Conservation (phyloP, 2,329 filamentous ascomycete genomes). For the Aspergillus terreus region DNA sequence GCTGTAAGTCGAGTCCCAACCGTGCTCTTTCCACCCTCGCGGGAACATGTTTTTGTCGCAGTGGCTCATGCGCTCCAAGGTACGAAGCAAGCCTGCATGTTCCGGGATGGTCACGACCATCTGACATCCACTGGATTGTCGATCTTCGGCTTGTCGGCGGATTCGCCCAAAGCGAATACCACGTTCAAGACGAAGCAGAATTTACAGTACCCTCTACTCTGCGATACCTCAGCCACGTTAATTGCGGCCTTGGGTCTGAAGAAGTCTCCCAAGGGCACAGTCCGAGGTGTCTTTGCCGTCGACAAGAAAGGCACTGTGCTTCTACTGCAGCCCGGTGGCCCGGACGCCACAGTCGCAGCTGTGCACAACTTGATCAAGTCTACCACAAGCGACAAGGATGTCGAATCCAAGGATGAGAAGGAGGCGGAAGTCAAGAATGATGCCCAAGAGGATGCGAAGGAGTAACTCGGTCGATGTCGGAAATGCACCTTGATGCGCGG, state of each 20-base stretch:
- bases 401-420: conserved; percentile 10
- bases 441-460: background rate
- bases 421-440: background rate
- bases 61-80: conserved; percentile 56
- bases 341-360: conserved; percentile 70
- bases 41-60: background rate
- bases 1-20: conserved; percentile 62
- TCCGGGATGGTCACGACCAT: conserved; percentile 77
- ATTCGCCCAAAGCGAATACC: conserved; percentile 87
- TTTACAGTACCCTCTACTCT: conserved; percentile 82
- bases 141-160: conserved; percentile 86
- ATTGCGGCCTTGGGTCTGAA: conserved; percentile 86
- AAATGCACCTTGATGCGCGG: too few species aligned
- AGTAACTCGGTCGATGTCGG: too few species aligned
- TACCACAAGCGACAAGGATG: conserved; percentile 26
- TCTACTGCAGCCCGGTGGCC: conserved; percentile 69
- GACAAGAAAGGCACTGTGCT: conserved; percentile 79
- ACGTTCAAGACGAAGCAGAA: conserved; percentile 90
- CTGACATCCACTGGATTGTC: conserved; percentile 75
- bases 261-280: conserved; percentile 76
- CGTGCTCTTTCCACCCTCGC: background rate
- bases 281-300: conserved; percentile 82
- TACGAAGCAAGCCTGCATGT: conserved; percentile 88
- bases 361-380: conserved; percentile 64
- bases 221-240: conserved; percentile 70